Conservation (phyloP, 345 rosid genomes). For the Populus tremula region DNA sequence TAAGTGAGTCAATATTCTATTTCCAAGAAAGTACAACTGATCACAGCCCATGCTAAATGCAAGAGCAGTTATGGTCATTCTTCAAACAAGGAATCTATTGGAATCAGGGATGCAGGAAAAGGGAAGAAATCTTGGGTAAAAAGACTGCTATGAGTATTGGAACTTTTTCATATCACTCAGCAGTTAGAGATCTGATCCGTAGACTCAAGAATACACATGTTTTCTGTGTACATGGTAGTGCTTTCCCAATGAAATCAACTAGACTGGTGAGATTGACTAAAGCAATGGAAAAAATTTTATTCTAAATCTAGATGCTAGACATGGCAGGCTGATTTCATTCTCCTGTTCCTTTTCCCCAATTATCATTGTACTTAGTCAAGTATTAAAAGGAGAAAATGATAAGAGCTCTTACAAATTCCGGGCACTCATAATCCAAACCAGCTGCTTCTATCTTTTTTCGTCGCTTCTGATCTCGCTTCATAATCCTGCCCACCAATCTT, state of each 20-base stretch:
- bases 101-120: background rate
- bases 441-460: slow-evolving; percentile 70
- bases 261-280: background rate
- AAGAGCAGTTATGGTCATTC: background rate
- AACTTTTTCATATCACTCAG: background rate
- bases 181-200: background rate
- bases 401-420: slow-evolving; percentile 67
- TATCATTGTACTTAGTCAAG: background rate
- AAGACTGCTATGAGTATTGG: background rate
- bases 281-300: background rate
- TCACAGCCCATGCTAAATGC: background rate
- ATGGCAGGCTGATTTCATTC: background rate
- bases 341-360: background rate
- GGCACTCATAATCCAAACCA: slow-evolving; percentile 82
- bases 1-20: background rate
- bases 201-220: background rate
- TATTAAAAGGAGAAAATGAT: background rate
- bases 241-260: background rate
- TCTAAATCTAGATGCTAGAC: background rate
- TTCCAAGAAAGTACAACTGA: background rate
- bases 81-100: background rate
- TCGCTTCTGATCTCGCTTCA: slow-evolving; percentile 61
- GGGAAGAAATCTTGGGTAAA: background rate
- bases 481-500: slow-evolving; percentile 62
- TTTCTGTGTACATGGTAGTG: background rate